Percentiles rank a stretch among this genome's conserved stretches.
phyloP scores from a whole-genome alignment of 257 asterid species.

The Gentiana macrophylla region DNA sequence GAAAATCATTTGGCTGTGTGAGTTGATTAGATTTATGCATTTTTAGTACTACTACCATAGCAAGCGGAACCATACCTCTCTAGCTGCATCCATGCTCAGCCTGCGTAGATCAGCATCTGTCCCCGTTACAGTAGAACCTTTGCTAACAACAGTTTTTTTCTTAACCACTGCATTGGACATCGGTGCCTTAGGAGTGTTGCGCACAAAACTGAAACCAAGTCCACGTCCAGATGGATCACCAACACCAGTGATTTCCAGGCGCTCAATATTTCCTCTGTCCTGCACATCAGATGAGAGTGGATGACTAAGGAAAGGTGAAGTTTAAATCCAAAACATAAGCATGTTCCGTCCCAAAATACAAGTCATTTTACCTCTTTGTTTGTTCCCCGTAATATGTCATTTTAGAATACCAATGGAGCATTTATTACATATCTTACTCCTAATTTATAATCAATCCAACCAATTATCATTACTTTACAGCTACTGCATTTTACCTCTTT shows the following conservation, averaged over 20 bases:
- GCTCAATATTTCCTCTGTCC: constrained; percentile 96
- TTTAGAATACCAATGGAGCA: no score
- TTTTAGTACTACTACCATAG: constrained; percentile 1
- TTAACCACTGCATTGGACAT: constrained; percentile 58
- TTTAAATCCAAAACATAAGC: no score
- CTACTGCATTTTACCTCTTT: no score
- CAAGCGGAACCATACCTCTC: constrained; percentile 55
- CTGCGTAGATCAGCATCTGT: constrained; percentile 99
- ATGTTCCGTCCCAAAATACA: no score
- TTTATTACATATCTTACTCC: no score
- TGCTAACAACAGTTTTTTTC: constrained; percentile 69
- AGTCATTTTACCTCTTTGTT: no score
- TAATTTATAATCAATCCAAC: no score
- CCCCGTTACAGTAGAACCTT: constrained; percentile 96
- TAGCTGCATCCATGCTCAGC: constrained; percentile 99
- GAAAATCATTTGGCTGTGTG: not conserved
- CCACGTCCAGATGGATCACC: constrained; percentile 99
- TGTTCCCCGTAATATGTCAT: no score
- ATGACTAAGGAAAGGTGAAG: no score
- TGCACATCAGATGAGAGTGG: constrained; percentile 17
- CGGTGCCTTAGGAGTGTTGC: constrained; percentile 85
- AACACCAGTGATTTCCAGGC: constrained; percentile 93
- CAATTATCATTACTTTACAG: no score
- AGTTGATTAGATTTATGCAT: not conserved
- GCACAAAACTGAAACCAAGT: constrained; percentile 91